phyloP scores from a whole-genome alignment of 2,329 filamentous ascomycete genomes.

The Beauveria sp. region DNA sequence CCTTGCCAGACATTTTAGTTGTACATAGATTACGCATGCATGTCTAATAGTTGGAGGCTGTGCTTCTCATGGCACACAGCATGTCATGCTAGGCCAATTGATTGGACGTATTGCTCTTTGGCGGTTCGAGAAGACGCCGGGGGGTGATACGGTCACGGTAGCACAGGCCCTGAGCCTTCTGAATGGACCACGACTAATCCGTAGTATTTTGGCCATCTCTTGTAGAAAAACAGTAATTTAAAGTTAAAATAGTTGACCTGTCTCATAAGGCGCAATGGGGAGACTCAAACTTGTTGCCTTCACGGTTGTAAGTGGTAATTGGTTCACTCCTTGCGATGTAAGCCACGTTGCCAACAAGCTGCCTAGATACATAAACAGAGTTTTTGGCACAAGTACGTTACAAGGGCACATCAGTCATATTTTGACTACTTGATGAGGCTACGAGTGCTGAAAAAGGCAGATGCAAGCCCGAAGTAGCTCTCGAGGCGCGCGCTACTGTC shows the following conservation, averaged over 20 bases:
- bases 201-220: no score
- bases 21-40: neutral
- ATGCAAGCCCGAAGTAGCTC: no score
- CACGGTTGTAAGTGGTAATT: neutral
- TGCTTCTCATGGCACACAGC: neutral
- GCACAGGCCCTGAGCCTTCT: neutral
- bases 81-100: neutral
- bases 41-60: neutral
- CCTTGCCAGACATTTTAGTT: neutral
- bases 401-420: no score
- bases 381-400: neutral
- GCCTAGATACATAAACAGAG: neutral
- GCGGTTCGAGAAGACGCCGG: neutral
- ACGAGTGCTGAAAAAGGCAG: no score
- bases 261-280: neutral
- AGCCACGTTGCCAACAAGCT: neutral
- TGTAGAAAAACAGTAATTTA: no score
- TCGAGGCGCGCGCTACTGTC: no score
- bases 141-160: neutral
- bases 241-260: neutral
- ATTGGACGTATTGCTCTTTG: neutral
- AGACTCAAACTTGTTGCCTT: neutral
- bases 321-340: neutral
- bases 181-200: neutral
- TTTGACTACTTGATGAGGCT: no score